Evolutionary conservation across 2,329 filamentous ascomycete genomes (phyloP).

Genomic region (Hirsutella thompsonii): DNA sequence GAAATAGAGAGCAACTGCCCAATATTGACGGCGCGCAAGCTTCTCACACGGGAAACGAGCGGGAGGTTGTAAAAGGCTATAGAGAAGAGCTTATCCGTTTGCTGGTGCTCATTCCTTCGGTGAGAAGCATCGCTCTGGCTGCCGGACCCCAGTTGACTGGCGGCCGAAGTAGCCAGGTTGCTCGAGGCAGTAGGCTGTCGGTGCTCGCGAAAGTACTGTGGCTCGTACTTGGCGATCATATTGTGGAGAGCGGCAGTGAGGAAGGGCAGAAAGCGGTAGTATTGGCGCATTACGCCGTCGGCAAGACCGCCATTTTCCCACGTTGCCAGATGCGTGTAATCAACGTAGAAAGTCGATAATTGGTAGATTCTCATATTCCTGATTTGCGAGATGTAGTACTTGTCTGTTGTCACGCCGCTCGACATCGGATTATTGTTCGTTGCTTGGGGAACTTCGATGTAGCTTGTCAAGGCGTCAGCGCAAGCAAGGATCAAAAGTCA

Average conservation of each 20-base stretch:
- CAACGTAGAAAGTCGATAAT: constrained; percentile 77
- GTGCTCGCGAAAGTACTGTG: constrained; percentile 86
- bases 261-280: constrained; percentile 91
- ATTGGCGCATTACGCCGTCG: constrained; percentile 75
- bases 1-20: constrained; percentile 92
- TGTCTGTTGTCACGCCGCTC: constrained; percentile 61
- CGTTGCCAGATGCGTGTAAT: constrained; percentile 70
- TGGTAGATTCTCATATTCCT: constrained; percentile 60
- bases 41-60: constrained; percentile 72
- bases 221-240: constrained; percentile 87
- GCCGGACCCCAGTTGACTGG: constrained; percentile 47
- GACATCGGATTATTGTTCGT: constrained; percentile 50
- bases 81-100: constrained; percentile 92
- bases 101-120: constrained; percentile 81
- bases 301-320: constrained; percentile 72
- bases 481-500: neutral
- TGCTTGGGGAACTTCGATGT: constrained; percentile 54
- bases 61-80: constrained; percentile 90
- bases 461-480: constrained; percentile 25
- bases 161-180: constrained; percentile 55
- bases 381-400: constrained; percentile 77
- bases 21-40: constrained; percentile 78
- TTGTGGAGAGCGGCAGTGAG: constrained; percentile 81
- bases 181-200: constrained; percentile 70
- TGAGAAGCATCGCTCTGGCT: constrained; percentile 55